Evolutionary conservation across 768 basidiomycete genomes (phyloP), one percentile per base, ranked within the genome.

Genomic region (Trametes cinnabarina): DNA sequence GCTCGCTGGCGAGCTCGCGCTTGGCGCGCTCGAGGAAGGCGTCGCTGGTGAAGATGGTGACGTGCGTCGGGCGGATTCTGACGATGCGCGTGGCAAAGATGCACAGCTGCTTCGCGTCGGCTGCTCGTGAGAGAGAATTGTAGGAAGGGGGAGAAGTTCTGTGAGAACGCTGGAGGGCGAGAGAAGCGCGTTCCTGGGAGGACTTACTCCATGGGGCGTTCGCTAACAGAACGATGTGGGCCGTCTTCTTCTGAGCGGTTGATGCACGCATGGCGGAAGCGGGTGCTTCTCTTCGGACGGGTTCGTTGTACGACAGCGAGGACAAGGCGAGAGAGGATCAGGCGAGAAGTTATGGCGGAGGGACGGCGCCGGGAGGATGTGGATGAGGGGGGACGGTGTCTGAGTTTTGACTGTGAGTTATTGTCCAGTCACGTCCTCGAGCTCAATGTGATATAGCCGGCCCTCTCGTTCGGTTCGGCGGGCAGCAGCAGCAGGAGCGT

Each of bases 381-480:
- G 37, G 15, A 5, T 8, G 10, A 39, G 37, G 23, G 37, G 32
- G 52, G 42, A 30, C 15, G 53, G 41, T 44, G 53, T 55, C 53
- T 55, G 44, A 47, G 44, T 55, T 54, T 55, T 55, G 46, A n/a
- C n/a, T n/a, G n/a, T n/a, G n/a, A 47, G 53, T 43, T 55, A 32
- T 47, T 55, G 44, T 55, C 40, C 22, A 39, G 35, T 12, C 7
- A 32, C 30, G 30, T 6, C 6, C 30, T 32, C n/a, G n/a, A n/a
- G n/a, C n/a, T n/a, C n/a, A n/a, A 12, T 32, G 30, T 32, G 30
- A 32, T 32, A 12, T 32, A 32, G 7, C 30, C 2, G 53, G 39
- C 28, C 53, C 53, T 47, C 20, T 28, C 44, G 4, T 17, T 55
- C 35, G 53, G 53, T n/a, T 43, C 51, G 40, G 30, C 42, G 11